Evolutionary conservation across 1,284 basidiomycete species (phyloP), one percentile per base, ranked within the genome.

Genomic region (Heterobasidion occidentale): DNA sequence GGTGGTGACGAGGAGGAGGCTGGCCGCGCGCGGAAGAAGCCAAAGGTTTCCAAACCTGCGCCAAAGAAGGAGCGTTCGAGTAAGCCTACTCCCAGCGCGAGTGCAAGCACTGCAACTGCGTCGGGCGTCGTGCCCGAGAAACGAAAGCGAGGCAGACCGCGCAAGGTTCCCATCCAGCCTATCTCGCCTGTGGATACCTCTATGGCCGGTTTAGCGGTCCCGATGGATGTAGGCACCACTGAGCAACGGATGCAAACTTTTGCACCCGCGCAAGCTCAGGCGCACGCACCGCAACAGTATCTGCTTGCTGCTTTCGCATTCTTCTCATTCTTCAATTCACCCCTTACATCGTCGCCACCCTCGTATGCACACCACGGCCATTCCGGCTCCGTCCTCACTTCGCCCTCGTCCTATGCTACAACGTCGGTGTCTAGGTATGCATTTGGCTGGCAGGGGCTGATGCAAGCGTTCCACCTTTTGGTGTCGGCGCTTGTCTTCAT

Each of bases 311-410:
- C 80, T 35, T 88, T 89, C 63, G 83, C 84, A 0, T 74, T 89
- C 56, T 88, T 89, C 71, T 88, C 86, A 0, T 84, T 89, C 67
- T 86, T 87, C 74, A 88, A 86, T 65, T 86, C 83, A 0, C 86
- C 87, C 0, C 65, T 86, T 11, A 75, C 82, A 0, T 74, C 77
- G 1, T 68, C 72, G 0, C 58, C 63, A 35, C 59, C 70, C 14
- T 33, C 59, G 3, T 62, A 65, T 42, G 56, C 63, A 34, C 59
- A 60, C 36, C 69, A 72, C 52, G 57, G 65, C 5, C 70, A 73
- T 53, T 66, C 70, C 27, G 73, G 71, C 14, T 51, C 59, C 1
- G 67, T 73, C 34, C 62, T 72, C 38, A 66, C 64, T 33, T 47
- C 15, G 52, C 60, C 1, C 65, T 73, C 34, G 61, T 46, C 53